Base-by-base conservation (phyloP, 2,329 filamentous ascomycete genomes). In the Stemphylium beticola region DNA sequence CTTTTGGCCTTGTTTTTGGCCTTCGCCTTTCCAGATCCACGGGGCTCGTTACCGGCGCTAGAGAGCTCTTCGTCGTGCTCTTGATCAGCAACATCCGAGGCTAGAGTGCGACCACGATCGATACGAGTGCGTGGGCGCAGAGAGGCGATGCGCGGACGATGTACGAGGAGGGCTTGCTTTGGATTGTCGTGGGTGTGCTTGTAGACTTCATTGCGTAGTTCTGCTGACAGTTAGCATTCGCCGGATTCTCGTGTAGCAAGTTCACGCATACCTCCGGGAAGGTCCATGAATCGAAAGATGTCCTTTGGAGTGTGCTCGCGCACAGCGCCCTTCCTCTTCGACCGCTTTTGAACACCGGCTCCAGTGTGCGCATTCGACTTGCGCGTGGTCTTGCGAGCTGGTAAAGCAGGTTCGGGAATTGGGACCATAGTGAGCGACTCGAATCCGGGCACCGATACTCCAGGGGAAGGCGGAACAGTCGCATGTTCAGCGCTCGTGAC, bases 141-240 rank as follows among this genome's bases (percentile, higher is more conserved):
- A 9, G 64, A 61, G 0, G 62, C 61, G 7, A 66, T 40, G 31
- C 67, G 66, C 5, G 70, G 69, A 15, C 66, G 62, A 24, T 69
- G 57, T 2, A 67, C 57, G 0, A 73, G 42, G 0, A 72, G 57
- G 8, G 67, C 65, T 39, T 73, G 70, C 14, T 58, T 55, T 0
- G 38, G 37, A 8, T 54, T 38, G 18, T 24, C 29, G 15, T 46
- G 10, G 2, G 57, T 61, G 17, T 63, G 51, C 1, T 46, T 17
- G 50, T 73, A 73, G 18, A 73, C 60, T 12, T 59, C 18, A 51
- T 73, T 73, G 4, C 70, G 63, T 15, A 73, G 51, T 29, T 73
- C 70, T 73, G 33, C 7, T 43, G 1, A 17, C 3, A 8, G 12
- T 65, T 24, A 62, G 58, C 20, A 10, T 32, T 10, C 11, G 18